Base-by-base conservation (phyloP, 1,139 yeast genomes). In the Suhomyces coccinellae region DNA sequence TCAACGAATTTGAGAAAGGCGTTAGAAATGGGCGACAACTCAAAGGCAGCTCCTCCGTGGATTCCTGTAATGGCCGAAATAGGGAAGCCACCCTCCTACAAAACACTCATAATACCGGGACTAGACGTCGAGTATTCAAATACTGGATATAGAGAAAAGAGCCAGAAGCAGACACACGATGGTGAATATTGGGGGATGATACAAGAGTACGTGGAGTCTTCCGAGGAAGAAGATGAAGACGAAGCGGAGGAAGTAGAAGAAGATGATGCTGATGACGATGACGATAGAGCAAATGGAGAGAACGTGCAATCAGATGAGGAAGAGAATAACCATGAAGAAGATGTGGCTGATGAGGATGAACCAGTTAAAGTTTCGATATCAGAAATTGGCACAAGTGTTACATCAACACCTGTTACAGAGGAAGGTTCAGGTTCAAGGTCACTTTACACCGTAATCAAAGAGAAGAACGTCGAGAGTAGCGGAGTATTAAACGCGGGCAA, bases 1-100 rank as follows among this genome's bases (percentile, higher is more conserved):
- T 82, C 93, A 10, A 56, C 62, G 7, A 76, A 75, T 17, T 69
- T 93, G 22, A 65, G 83, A 33, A 66, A 68, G 6, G 97, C 97
- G 0, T 66, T 93, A 54, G 93, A 89, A 0, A 71, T 91, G 58
- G 76, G 81, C 0, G 78, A 76, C 2, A 80, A 80, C 31, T 72
- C 71, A 24, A 47, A 47, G 9, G 57, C 54, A 6, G 75, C 85
- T 1, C 90, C 95, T 1, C 96, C 97, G 0, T 93, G 98, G 98
- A 74, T 86, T 17, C 63, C 75, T 5, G 77, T 79, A 36, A 85
- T 91, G 90, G 76, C 75, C 44, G 74, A 79, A 45, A 58, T 80
- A 17, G 98, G 98, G 0, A 83, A 87, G 29, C 97, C 99, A 0
- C 97, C 97, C 0, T 76, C 91, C 13, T 93, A 90, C 62, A 82